These are phyloP conservation scores for Cicer arietinum DNA, from an alignment of 306 rosid genomes.

Conservation along the genomic window DNA sequence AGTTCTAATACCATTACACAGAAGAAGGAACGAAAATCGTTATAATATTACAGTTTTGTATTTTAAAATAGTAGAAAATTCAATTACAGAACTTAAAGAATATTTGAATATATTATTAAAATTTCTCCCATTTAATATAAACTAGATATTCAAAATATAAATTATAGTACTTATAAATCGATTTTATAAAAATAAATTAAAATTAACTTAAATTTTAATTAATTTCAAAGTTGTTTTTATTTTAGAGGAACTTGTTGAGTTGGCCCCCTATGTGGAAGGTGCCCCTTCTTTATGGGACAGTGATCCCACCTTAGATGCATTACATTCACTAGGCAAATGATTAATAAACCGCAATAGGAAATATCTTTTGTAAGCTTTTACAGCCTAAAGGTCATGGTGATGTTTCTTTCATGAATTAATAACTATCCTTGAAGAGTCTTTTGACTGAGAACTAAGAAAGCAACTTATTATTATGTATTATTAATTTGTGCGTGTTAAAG, in stretches of 20 bases:
- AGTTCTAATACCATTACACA: too few relatives aligned
- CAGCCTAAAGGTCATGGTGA: slow-evolving; percentile 33
- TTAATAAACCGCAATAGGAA: slow-evolving; percentile 29
- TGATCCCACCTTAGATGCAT: slow-evolving; percentile 39
- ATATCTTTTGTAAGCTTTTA: slow-evolving; percentile 39
- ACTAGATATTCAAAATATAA: too few relatives aligned
- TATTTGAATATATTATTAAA: too few relatives aligned
- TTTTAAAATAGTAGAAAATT: too few relatives aligned
- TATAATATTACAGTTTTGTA: too few relatives aligned
- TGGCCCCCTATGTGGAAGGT: slow-evolving; percentile 9
- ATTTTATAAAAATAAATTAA: too few relatives aligned
- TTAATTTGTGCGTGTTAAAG: slow-evolving; percentile 28
- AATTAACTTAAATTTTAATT: too few relatives aligned
- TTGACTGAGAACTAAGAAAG: slow-evolving; percentile 43
- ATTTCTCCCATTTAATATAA: too few relatives aligned
- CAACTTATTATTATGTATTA: not conserved
- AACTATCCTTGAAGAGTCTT: not conserved
- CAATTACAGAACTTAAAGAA: too few relatives aligned
- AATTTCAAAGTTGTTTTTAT: too few relatives aligned
- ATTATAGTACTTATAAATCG: too few relatives aligned
- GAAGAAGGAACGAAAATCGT: too few relatives aligned
- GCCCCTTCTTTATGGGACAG: not conserved
- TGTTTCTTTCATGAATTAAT: slow-evolving; percentile 28
- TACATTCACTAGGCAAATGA: slow-evolving; percentile 46
- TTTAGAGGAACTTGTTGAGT: not conserved